Evolutionary conservation across 2,329 filamentous ascomycete genomes (phyloP).

Genomic region (Anthostomella pinea): DNA sequence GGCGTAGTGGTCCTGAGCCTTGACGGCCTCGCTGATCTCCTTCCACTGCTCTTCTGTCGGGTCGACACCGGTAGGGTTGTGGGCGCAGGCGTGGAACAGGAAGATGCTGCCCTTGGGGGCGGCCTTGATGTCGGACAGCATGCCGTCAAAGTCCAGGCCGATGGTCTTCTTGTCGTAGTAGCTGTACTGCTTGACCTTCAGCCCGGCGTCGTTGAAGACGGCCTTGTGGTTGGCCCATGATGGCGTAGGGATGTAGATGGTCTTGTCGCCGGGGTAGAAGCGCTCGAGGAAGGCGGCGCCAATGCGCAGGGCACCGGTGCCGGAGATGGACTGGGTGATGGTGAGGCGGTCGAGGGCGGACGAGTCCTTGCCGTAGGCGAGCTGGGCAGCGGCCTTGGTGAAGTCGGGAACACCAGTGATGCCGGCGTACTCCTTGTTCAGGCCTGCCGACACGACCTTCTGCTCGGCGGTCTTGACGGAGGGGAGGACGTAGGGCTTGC

Average conservation of each 20-base stretch:
- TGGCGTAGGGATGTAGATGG: constrained; percentile 92
- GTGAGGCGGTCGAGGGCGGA: constrained; percentile 74
- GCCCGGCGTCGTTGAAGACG: constrained; percentile 89
- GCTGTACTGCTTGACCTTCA: constrained; percentile 90
- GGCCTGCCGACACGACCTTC: constrained; percentile 70
- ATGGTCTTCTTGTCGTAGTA: constrained; percentile 99
- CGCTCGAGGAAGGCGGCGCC: constrained; percentile 89
- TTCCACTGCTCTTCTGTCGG: constrained; percentile 90
- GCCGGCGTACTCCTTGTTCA: constrained; percentile 97
- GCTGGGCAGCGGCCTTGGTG: constrained; percentile 83
- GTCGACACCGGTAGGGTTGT: constrained; percentile 97
- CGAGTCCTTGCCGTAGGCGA: constrained; percentile 85
- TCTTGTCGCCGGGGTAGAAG: constrained; percentile 88
- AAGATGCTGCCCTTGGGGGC: constrained; percentile 85
- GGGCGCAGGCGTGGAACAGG: constrained; percentile 93
- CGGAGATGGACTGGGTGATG: constrained; percentile 97
- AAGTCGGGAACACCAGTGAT: constrained; percentile 96
- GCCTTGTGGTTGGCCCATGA: constrained; percentile 99
- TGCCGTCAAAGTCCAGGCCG: constrained; percentile 92
- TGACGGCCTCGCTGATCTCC: constrained; percentile 82
- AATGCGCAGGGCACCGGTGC: constrained; percentile 92
- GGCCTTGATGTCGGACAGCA: constrained; percentile 85
- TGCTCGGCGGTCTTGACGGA: constrained; percentile 88
- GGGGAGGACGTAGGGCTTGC: constrained; percentile 96
- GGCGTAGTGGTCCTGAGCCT: constrained; percentile 81